phyloP scores from a whole-genome alignment of 73 alveolate species.

The Blepharisma japonicum region DNA sequence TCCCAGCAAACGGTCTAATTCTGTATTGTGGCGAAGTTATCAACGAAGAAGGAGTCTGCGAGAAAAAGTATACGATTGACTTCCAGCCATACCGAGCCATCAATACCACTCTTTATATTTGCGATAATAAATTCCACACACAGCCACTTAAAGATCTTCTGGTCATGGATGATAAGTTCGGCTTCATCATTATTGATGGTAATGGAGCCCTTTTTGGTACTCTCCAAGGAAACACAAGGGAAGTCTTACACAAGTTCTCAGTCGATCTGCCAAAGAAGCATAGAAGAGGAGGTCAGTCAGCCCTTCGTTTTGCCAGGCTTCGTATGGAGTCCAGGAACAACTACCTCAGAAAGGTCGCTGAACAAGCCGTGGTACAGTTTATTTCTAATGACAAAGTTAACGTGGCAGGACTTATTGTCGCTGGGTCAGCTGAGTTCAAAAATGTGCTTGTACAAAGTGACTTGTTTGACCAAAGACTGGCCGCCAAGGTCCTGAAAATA shows the following conservation, averaged over 20 bases:
- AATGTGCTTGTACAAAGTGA: conserved; percentile 55
- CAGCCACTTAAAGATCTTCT: conserved; percentile 66
- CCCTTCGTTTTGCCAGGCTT: conserved; percentile 92
- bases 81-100: conserved; percentile 98
- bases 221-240: conserved; percentile 95
- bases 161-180: conserved; percentile 82
- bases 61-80: conserved; percentile 87
- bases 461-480: conserved; percentile 46
- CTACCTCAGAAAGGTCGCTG: conserved; percentile 98
- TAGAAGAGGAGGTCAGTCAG: conserved; percentile 98
- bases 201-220: conserved; percentile 96
- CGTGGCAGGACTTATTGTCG: conserved; percentile 94
- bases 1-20: conserved; percentile 97
- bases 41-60: conserved; percentile 89
- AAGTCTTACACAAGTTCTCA: conserved; percentile 64
- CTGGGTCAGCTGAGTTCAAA: conserved; percentile 98
- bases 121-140: conserved; percentile 93
- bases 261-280: conserved; percentile 97
- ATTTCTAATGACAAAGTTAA: conserved; percentile 91
- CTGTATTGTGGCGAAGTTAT: conserved; percentile 93
- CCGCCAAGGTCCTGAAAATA: conserved; percentile 50
- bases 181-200: conserved; percentile 98
- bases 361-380: conserved; percentile 87
- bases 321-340: conserved; percentile 94
- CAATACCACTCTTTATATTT: conserved; percentile 88